Percentiles rank a stretch among this genome's conserved stretches.
Conservation (phyloP, 192 early-diverging fungal species). For the Backusella psychrophila region DNA sequence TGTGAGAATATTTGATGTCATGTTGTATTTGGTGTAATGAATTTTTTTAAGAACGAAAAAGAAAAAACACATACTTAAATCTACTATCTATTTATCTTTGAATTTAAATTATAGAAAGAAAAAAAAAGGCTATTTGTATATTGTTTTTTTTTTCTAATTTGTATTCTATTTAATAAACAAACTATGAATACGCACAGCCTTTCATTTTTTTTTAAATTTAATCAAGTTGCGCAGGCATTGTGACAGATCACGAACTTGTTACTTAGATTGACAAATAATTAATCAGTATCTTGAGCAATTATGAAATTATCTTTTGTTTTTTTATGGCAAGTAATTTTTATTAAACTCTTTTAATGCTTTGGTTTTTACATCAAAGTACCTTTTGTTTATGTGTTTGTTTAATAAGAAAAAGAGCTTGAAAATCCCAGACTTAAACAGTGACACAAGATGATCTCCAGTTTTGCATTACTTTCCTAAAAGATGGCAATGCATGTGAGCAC, state of each 20-base stretch:
- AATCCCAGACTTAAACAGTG: not conserved
- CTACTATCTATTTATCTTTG: not conserved
- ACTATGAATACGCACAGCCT: not conserved
- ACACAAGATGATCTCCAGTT: not conserved
- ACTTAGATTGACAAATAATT: not conserved
- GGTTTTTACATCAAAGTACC: too few species aligned
- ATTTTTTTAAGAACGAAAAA: not conserved
- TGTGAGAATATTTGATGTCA: not conserved
- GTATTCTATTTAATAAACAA: not conserved
- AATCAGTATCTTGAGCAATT: not conserved
- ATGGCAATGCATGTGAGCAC: not conserved
- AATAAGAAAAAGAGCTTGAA: not conserved
- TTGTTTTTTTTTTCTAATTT: not conserved
- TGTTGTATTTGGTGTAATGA: not conserved
- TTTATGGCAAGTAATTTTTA: not conserved
- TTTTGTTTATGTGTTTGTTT: not conserved
- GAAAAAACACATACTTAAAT: not conserved
- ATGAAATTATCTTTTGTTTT: not conserved
- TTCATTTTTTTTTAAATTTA: not conserved
- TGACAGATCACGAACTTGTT: not conserved
- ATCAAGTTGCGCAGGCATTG: not conserved
- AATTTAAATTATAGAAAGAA: not conserved
- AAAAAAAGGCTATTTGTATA: not conserved
- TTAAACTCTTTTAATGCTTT: too few species aligned
- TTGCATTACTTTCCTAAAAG: not conserved